Percentiles rank a stretch among this genome's conserved stretches.
Evolutionary conservation across 352 stramenopile genomes (phyloP).

Genomic region (Pythium dissotocum): DNA sequence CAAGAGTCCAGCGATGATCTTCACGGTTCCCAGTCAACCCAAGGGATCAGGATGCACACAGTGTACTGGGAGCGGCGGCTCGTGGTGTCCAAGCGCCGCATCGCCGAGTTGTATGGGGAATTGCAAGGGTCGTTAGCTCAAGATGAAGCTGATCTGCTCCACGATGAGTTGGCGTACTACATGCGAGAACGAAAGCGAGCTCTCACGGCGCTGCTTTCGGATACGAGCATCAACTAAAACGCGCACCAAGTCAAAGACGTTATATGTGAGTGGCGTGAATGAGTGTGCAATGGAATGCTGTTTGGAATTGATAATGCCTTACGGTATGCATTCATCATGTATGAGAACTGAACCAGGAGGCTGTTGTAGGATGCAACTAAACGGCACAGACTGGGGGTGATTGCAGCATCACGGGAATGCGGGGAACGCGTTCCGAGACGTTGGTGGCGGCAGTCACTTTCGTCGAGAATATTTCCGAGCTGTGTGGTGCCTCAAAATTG

Average conservation of each 20-base stretch:
- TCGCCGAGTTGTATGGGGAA: constrained; percentile 13
- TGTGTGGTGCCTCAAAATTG: background rate
- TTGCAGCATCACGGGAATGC: background rate
- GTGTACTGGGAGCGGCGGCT: constrained; percentile 26
- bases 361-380: background rate
- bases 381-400: constrained; percentile 3
- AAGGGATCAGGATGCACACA: constrained; percentile 7
- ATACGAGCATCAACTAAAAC: background rate
- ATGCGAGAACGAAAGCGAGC: constrained; percentile 16
- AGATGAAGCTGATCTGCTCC: constrained; percentile 8
- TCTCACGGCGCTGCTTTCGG: constrained; percentile 7
- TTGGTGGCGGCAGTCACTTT: background rate
- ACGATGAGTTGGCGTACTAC: constrained; percentile 24
- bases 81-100: constrained; percentile 18
- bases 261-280: background rate
- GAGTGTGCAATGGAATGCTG: background rate
- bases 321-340: no score
- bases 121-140: background rate
- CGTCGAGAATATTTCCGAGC: background rate
- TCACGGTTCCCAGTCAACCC: background rate
- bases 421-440: background rate
- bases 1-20: background rate
- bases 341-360: background rate
- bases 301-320: background rate
- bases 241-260: background rate